phyloP scores from a whole-genome alignment of 345 rosid genomes.

The Durio zibethinus region DNA sequence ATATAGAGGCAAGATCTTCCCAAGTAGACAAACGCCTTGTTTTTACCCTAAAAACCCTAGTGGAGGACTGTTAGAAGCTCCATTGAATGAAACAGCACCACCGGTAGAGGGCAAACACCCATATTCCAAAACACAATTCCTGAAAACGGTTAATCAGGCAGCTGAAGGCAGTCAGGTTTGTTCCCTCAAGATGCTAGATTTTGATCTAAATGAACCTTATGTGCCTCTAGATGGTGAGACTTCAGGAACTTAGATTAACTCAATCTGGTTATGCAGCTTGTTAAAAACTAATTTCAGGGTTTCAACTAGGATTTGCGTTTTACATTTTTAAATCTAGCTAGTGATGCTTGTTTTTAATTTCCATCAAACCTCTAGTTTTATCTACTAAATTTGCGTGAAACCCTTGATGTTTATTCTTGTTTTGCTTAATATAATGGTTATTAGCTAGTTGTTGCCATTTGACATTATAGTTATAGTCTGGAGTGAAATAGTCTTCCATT shows the following conservation, averaged over 20 bases:
- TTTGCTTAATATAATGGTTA: background rate
- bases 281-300: background rate
- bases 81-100: background rate
- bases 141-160: background rate
- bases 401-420: background rate
- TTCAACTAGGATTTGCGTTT: background rate
- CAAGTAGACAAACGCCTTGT: background rate
- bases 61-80: background rate
- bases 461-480: background rate
- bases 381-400: background rate
- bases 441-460: background rate
- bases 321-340: too few relatives aligned
- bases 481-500: background rate
- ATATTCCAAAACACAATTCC: background rate
- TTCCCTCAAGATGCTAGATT: background rate
- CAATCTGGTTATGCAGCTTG: background rate
- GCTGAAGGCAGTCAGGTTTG: slow-evolving; percentile 21
- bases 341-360: too few relatives aligned
- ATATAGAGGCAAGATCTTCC: background rate
- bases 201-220: slow-evolving; percentile 36
- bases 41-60: slow-evolving; percentile 3
- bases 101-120: background rate
- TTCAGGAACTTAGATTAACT: background rate
- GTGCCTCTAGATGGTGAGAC: background rate
- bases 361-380: background rate